Percentiles rank a stretch among this genome's conserved stretches.
phyloP scores from a whole-genome alignment of 208 protist genomes.

The Wallacemonas collosoma region DNA sequence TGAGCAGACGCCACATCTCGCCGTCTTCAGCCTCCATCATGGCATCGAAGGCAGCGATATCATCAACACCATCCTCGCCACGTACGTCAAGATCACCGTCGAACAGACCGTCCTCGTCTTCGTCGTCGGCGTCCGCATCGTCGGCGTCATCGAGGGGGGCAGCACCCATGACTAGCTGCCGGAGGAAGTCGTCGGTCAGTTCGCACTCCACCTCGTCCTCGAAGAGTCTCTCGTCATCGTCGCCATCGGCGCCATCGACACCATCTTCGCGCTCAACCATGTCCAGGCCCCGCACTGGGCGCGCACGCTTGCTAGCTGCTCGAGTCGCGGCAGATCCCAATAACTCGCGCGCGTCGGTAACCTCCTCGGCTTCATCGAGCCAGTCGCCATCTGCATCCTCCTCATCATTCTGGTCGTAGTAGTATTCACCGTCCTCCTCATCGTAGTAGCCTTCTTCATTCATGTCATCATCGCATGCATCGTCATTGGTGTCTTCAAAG shows the following conservation, averaged over 20 bases:
- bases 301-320: background rate
- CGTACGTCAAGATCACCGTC: background rate
- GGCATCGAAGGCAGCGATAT: conserved; percentile 16
- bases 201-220: conserved; percentile 83
- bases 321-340: background rate
- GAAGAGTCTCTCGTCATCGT: conserved; percentile 76
- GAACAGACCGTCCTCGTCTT: conserved; percentile 1
- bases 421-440: conserved; percentile 14
- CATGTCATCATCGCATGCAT: conserved; percentile 22
- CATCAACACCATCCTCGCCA: conserved; percentile 25
- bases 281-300: conserved; percentile 21
- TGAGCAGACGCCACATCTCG: conserved; percentile 46
- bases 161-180: conserved; percentile 69
- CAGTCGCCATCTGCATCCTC: conserved; percentile 23
- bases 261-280: conserved; percentile 23
- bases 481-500: conserved; percentile 13
- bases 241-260: conserved; percentile 25
- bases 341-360: conserved; percentile 15
- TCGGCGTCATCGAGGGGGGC: conserved; percentile 15
- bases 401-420: conserved; percentile 19
- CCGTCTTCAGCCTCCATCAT: conserved; percentile 20
- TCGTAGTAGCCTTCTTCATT: conserved; percentile 21
- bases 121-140: conserved; percentile 21
- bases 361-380: conserved; percentile 30
- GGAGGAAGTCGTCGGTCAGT: conserved; percentile 84